A percentile compares a stretch with the other conserved stretches of the same genome.
These are phyloP conservation scores for Solanum peruvianum DNA, from an alignment of 257 asterid species.

Conservation along the genomic window DNA sequence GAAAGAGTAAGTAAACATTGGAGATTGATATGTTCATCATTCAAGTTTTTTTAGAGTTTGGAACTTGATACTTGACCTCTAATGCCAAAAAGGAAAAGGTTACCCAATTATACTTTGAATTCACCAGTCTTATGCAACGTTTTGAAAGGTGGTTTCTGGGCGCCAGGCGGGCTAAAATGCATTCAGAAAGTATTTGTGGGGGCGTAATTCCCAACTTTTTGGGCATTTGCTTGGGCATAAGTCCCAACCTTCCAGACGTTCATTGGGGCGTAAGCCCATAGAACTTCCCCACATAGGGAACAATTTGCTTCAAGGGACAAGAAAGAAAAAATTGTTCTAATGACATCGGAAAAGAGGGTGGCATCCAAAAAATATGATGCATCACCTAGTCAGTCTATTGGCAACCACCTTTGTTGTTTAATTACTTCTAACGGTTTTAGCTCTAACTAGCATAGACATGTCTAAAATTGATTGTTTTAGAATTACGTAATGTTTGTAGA, in stretches of 20 bases:
- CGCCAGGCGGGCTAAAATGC: background rate
- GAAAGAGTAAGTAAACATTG: slow-evolving; percentile 59
- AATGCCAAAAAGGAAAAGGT: background rate
- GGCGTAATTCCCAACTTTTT: background rate
- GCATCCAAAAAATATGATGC: background rate
- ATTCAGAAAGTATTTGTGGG: background rate
- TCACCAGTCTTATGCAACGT: background rate
- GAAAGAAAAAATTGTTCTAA: background rate
- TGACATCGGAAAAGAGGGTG: background rate
- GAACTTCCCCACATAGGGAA: background rate
- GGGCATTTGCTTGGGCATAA: background rate
- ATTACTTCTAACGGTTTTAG: background rate
- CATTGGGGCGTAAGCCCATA: background rate
- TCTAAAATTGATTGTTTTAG: background rate
- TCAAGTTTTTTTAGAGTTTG: background rate
- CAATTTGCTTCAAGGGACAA: background rate
- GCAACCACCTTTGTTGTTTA: background rate
- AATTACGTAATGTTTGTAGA: background rate
- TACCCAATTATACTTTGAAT: background rate
- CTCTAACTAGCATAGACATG: background rate
- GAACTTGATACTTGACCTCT: background rate
- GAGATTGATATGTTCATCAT: background rate
- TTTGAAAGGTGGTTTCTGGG: background rate
- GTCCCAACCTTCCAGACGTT: background rate
- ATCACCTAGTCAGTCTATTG: background rate